Base-by-base conservation (phyloP, 352 stramenopile genomes). In the Phytopythium kandeliae region DNA sequence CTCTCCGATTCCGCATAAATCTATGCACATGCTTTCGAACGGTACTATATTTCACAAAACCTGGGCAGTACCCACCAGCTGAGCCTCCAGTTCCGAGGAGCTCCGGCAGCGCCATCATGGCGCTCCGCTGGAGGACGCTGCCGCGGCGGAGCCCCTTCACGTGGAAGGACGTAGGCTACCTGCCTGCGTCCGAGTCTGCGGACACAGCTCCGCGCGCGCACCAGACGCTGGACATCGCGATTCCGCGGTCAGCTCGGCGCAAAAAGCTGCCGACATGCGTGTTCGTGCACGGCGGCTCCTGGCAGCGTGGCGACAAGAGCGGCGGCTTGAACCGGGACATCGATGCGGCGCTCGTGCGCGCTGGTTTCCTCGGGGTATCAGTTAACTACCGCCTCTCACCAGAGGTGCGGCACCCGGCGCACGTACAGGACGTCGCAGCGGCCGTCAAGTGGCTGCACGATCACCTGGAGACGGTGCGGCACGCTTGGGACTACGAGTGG, bases 301-400 rank as follows among this genome's bases (percentile, higher is more conserved):
- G 84, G 84, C 81, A 92, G 55, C 78, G 81, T 6, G 84, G 84
- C 12, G 81, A 91, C 63, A 95, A 95, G 51, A 69, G 52, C n/a
- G 78, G 67, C 3, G 51, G 58, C 1, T 65, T 91, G 21, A 92
- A 89, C 46, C 58, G 70, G 34, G 66, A 76, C 30, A 80, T 95
- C 25, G 77, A 83, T 38, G 55, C 69, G 15, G 67, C 76, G 1
- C 81, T 92, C 21, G 81, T 77, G 30, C 55, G 63, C 25, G 65
- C 66, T 22, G 76, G 71, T 7, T 82, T 41, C 24, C 42, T 89
- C 3, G 78, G 81, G 15, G 79, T 91, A 2, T 85, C 71, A 5
- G 58, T 92, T 13, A 92, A 92, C 69, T 95, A 95, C 44, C 75
- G 81, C 1, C 55, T 95, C 26, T 92, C 84, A 11, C 81, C 84